A percentile compares a stretch with the other conserved stretches of the same genome.
These are phyloP conservation scores for Leishmania guyanensis DNA, from an alignment of 208 protist species.

Conservation along the genomic window DNA sequence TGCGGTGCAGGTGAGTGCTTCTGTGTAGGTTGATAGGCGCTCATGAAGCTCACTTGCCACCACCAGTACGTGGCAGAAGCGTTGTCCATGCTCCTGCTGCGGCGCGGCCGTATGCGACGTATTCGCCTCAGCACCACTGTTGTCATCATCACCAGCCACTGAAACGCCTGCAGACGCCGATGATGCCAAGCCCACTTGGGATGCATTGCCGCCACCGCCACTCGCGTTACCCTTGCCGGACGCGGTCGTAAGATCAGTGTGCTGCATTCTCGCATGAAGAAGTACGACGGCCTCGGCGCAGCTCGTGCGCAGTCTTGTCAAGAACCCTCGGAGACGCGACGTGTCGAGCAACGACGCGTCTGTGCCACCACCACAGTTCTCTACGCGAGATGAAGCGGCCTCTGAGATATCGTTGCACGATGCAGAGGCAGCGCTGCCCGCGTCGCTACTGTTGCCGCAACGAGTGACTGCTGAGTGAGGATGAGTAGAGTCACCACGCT, in stretches of 20 bases:
- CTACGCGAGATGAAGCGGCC: neutral
- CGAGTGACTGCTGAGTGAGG: neutral
- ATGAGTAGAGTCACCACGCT: neutral
- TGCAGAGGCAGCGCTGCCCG: neutral
- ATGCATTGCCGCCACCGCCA: neutral
- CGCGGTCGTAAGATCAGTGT: neutral
- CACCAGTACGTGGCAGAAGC: neutral
- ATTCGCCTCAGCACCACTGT: neutral
- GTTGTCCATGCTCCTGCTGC: slow-evolving; percentile 10
- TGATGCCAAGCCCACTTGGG: neutral
- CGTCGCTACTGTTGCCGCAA: neutral
- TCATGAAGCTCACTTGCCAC: slow-evolving; percentile 11
- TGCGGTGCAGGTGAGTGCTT: neutral
- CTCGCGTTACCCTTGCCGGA: neutral
- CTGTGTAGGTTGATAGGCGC: slow-evolving; percentile 2
- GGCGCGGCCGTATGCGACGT: neutral
- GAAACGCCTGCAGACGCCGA: neutral
- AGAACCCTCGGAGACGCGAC: neutral
- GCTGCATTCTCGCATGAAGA: neutral
- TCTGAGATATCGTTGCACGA: neutral
- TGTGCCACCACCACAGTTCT: neutral
- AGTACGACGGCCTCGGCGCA: slow-evolving; percentile 6
- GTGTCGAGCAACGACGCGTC: neutral
- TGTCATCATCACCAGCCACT: neutral
- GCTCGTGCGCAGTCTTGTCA: slow-evolving; percentile 5